A percentile compares a stretch with the other conserved stretches of the same genome.
Conservation (phyloP, 176 grass and related monocot species). For the Aegilops tauschii region DNA sequence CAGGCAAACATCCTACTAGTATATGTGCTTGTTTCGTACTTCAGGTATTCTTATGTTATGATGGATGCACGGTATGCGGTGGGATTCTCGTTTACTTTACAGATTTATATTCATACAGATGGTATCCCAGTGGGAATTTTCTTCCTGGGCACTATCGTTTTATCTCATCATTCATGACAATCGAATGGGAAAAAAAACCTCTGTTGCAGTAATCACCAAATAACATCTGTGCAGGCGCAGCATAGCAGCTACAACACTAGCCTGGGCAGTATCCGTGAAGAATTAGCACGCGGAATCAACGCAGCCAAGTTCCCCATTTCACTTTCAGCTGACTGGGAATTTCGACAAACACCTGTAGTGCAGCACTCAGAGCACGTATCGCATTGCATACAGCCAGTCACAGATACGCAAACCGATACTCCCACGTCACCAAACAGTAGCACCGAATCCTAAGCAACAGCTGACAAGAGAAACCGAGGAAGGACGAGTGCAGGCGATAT, state of each 20-base stretch:
- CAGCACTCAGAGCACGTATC: not conserved
- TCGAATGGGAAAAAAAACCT: not conserved
- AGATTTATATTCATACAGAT: not conserved
- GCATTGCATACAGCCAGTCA: not conserved
- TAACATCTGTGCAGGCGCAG: not conserved
- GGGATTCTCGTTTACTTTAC: not conserved
- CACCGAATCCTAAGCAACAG: not conserved
- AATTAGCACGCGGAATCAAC: not conserved
- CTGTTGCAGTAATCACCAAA: not conserved
- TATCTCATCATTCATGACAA: not conserved
- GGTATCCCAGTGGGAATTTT: not conserved
- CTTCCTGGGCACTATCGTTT: not conserved
- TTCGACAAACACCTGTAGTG: not conserved
- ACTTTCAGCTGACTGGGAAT: not conserved
- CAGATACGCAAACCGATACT: not conserved
- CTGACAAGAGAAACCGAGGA: not conserved
- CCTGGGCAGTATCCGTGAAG: not conserved
- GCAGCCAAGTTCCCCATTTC: not conserved
- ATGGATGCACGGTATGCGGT: not conserved
- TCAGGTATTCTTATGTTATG: not conserved
- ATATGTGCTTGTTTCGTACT: not conserved
- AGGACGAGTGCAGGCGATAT: not conserved
- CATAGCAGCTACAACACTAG: not conserved
- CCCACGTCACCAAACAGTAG: not conserved
- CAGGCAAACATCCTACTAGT: not conserved